Conservation (phyloP, 2,329 filamentous ascomycete genomes). For the Emergomyces africanus region DNA sequence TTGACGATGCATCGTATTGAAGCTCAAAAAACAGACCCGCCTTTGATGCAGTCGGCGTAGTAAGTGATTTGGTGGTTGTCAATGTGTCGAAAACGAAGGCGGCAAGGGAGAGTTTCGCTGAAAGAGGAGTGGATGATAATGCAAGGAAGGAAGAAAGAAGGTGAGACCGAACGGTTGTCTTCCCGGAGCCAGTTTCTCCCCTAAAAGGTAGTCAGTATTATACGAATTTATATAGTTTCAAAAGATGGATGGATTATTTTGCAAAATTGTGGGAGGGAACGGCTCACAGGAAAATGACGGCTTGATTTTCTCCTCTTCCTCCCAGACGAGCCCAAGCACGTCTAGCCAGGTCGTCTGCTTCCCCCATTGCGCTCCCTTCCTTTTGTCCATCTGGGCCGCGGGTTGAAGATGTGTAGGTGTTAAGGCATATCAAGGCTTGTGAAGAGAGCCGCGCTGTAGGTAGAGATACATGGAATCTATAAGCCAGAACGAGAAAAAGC, state of each 20-base stretch:
- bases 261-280: not conserved
- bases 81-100: slow-evolving; percentile 93
- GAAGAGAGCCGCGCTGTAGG: slow-evolving; percentile 83
- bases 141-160: slow-evolving; percentile 72
- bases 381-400: slow-evolving; percentile 84
- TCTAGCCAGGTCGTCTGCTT: slow-evolving; percentile 81
- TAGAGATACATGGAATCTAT: slow-evolving; percentile 80
- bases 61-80: slow-evolving; percentile 93
- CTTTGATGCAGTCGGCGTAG: slow-evolving; percentile 90
- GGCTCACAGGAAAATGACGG: slow-evolving; percentile 79
- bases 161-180: slow-evolving; percentile 87
- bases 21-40: slow-evolving; percentile 91
- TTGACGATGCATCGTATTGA: slow-evolving; percentile 85
- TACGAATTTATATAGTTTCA: slow-evolving; percentile 15
- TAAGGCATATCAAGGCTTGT: slow-evolving; percentile 80
- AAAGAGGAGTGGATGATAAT: slow-evolving; percentile 85
- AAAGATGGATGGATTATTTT: not conserved
- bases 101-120: slow-evolving; percentile 82
- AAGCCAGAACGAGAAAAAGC: slow-evolving; percentile 39
- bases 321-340: slow-evolving; percentile 77
- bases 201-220: slow-evolving; percentile 35
- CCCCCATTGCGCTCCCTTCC: slow-evolving; percentile 82
- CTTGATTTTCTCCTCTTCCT: slow-evolving; percentile 83
- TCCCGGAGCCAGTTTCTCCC: slow-evolving; percentile 90
- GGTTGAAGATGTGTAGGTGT: slow-evolving; percentile 83